Evolutionary conservation across 179 eudicot species (phyloP), one percentile per base, ranked within the genome.

Genomic region (Drosera spatulata): DNA sequence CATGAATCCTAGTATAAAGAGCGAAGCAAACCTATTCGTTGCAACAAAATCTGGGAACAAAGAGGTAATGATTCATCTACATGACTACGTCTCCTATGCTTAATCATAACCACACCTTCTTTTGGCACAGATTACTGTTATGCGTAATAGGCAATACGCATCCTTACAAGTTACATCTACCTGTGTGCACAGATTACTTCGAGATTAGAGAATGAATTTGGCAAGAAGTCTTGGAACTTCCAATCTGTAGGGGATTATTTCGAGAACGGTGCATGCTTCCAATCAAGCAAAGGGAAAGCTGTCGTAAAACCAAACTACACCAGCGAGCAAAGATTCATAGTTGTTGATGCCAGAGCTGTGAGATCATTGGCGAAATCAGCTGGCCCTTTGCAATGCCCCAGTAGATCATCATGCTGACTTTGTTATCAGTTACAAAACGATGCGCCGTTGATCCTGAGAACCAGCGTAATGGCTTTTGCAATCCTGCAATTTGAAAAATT

Each of bases 21-120:
- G 96, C 15, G 81, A 90, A 64, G 84, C 90, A 45, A 90, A 90
- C 73, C 73, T 79, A 41, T 90, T 90, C 67, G 77, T 82, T n/a
- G 96, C 96, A 13, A 77, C 82, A 57, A 2, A 74, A 64, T 41
- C 68, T 11, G 75, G 60, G 53, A 73, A 75, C 39, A 89, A 89
- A 71, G 84, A 84, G 95, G 97, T 89, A 80, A 66, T 6, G 0
- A 9, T 9, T 14, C 4, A 49, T 45, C 6, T 5, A 10, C 48
- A 45, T 53, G 45, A 52, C 10, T 37, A 33, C 58, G 11, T 43
- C n/a, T 40, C 41, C 4, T 9, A 8, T 33, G 43, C 47, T 11
- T 8, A 42, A 14, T 12, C 3, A 12, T 3, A 58, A 7, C 11
- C 11, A 6, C 9, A 12, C 38, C 3, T 50, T 44, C 53, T 43